phyloP scores from a whole-genome alignment of 2,329 filamentous ascomycete genomes.

The Cercospora sesami region DNA sequence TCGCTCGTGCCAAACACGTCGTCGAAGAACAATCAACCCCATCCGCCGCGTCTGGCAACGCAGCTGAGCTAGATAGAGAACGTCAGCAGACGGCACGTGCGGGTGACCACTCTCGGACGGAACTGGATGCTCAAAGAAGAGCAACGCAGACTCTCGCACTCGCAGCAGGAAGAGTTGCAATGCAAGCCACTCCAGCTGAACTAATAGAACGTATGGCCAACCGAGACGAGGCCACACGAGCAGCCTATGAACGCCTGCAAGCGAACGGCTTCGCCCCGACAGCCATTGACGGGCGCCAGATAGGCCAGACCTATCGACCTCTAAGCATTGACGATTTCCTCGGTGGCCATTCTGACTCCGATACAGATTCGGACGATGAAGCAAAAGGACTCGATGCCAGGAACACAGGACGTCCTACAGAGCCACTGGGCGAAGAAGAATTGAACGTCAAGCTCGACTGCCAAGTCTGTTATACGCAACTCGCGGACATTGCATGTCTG shows the following conservation, averaged over 20 bases:
- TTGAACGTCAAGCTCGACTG: constrained; percentile 55
- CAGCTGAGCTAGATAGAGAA: constrained; percentile 15
- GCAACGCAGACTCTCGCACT: constrained; percentile 31
- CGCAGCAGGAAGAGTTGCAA: constrained; percentile 34
- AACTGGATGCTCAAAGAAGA: constrained; percentile 34
- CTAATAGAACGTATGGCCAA: constrained; percentile 31
- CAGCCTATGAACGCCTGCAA: constrained; percentile 31
- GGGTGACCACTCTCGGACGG: constrained; percentile 34
- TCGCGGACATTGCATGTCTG: constrained; percentile 53
- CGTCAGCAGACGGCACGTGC: constrained; percentile 29
- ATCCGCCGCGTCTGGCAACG: neutral
- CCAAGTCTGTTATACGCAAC: constrained; percentile 55
- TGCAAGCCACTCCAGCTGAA: constrained; percentile 29
- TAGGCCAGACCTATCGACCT: neutral
- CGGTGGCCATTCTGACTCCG: constrained; percentile 21
- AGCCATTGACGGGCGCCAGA: neutral
- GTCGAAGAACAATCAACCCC: constrained; percentile 22
- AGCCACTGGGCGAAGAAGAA: constrained; percentile 50
- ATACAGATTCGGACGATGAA: constrained; percentile 30
- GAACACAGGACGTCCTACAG: constrained; percentile 47
- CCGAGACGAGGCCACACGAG: constrained; percentile 32
- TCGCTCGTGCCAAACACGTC: constrained; percentile 22
- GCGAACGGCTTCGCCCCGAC: constrained; percentile 23
- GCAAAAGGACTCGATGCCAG: constrained; percentile 47
- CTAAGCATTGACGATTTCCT: constrained; percentile 15